Base-by-base conservation (phyloP, 805 yeast genomes). In the Nakazawaea ernobii region DNA sequence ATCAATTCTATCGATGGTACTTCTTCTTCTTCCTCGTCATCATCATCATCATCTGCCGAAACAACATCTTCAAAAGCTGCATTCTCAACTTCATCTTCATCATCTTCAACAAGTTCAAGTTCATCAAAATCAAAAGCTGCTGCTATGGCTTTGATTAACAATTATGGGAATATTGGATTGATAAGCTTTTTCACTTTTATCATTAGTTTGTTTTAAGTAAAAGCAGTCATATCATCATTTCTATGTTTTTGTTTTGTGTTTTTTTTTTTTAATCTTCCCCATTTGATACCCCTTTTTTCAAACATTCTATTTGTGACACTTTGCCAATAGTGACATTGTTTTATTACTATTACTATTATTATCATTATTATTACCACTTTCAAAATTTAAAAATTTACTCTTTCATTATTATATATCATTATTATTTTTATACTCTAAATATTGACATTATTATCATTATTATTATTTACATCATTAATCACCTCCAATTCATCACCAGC, bases 1-100 rank as follows among this genome's bases (percentile, higher is more conserved):
- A 54, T 71, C 48, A 73, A 76, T 46, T 39, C 51, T 6, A 60
- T 59, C 35, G 39, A 46, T 15, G 48, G 47, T 8, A n/a, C 50
- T 14, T 29, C 53, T 11, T 36, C 46, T 14, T 28, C 50, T 14
- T 29, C 53, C 8, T 36, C 46, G n/a, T 28, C 52, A 3, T 9
- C 20, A 8, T 11, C 24, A 29, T 13, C 43, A 8, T 8, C n/a
- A 30, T 17, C 33, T 2, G 13, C 26, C 5, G 41, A 56, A 1
- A 50, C 58, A 6, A 36, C 41, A 13, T 26, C 46, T 20, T 41
- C 45, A 10, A 6, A 32, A 57, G 32, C 43, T n/a, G n/a, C n/a
- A n/a, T n/a, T n/a, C n/a, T n/a, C n/a, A n/a, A n/a, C 64, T 8
- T 57, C 70, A 42, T 51, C 61, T 24, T 48, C 54, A 14, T 39